Base-by-base conservation (phyloP, 2,329 filamentous ascomycete genomes). In the Sporothrix phasma region DNA sequence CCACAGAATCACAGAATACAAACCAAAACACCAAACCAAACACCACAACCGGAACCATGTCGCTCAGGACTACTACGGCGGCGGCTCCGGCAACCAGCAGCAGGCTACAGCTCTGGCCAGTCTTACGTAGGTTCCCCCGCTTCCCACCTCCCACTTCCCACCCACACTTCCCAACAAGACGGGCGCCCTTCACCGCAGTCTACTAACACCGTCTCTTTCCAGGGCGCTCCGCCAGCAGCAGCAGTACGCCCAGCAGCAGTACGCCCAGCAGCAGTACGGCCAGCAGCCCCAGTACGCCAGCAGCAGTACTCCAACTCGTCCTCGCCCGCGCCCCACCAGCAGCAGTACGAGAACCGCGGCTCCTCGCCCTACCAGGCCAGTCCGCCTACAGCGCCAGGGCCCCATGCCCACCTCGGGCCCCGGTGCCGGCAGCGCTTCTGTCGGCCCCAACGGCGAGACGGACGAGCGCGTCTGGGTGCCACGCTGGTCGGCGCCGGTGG, bases 401-500 rank as follows among this genome's bases (percentile, higher is more conserved):
- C 51, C 51, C 51, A 43, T 41, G 22, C 54, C 37, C 15, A 15
- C 39, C 49, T 19, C 72, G 71, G 31, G 37, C 26, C 10, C 74
- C 74, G 51, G 51, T 24, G 51, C n/a, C 5, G 45, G 34, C 34
- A n/a, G n/a, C n/a, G n/a, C n/a, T n/a, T n/a, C 39, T 6, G 56
- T 46, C 56, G 29, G 26, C 4, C 34, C 47, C 3, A 72, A 76
- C 43, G 45, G 56, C 54, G 49, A 61, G 11, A 71, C 75, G 46
- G 77, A 75, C 39, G 82, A 85, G n/a, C 80, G 81, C 56, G 83
- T 39, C 76, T 85, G 19, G 81, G 81, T 3, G 80, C 82, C 1
- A 79, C 81, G 3, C 69, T 85, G 29, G 68, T 81, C 1, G 82
- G 82, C 24, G 79, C 80, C 62, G 81, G 78, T 19, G 81, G 76